Base-by-base conservation (phyloP, 176 grass and related monocot genomes). In the Metroxylon sagu region DNA sequence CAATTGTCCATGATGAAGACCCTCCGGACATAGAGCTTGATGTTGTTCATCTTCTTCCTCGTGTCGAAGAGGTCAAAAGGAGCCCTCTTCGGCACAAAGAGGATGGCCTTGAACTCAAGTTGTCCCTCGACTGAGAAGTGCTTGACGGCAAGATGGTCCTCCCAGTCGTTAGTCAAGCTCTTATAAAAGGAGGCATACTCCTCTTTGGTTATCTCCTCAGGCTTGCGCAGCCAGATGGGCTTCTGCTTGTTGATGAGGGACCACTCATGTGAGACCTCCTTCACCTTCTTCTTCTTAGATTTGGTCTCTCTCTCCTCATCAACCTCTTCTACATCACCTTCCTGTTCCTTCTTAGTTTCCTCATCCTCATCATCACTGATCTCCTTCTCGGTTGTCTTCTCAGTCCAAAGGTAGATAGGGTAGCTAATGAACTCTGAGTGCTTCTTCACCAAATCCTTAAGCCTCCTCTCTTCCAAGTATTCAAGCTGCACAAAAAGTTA, bases 1-100 rank as follows among this genome's bases (percentile, higher is more conserved):
- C 60, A 63, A 14, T 63, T 63, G 60, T 63, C 60, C 60, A 63
- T 63, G 31, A 63, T 63, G 12, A 63, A 63, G n/a, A 63, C 60
- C 25, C 35, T 63, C 35, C 35, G 43, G 19, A 63, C 60, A 5
- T 63, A 63, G 39, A 63, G 60, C 60, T 63, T 63, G 31, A 63
- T 63, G 60, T 63, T 63, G 60, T 63, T 63, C 35, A 63, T 23
- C 60, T 63, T 61, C 58, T 61, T 63, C 19, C 60, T 63, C 3
- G 30, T 63, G 35, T 63, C 60, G 12, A 63, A 63, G 0, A 63
- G 60, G 39, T 63, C 60, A 15, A 63, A 63, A 1, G 60, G 60
- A 12, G 60, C 60, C 16, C 60, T 48, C 60, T n/a, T 63, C 3
- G 60, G 60, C 31, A 63, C 60, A 0, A 63, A 63, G 18, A 63